A percentile compares a stretch with the other conserved stretches of the same genome.
phyloP scores from a whole-genome alignment of 768 basidiomycete species.

The Boletus vermiculosoides region DNA sequence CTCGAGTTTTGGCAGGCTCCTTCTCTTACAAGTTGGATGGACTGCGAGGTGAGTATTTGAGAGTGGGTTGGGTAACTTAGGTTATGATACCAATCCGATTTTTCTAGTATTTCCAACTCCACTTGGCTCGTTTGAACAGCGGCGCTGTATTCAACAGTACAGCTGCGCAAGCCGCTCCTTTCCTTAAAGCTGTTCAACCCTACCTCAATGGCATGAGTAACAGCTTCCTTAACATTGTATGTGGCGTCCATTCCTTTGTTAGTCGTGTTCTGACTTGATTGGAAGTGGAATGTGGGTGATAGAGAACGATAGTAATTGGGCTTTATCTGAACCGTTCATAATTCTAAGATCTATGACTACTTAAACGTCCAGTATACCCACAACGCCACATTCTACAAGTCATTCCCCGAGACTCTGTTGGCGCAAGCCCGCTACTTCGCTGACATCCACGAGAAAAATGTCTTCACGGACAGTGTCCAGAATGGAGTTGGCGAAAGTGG shows the following conservation, averaged over 20 bases:
- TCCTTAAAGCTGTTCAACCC: constrained; percentile 64
- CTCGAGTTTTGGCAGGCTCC: constrained; percentile 60
- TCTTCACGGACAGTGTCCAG: constrained; percentile 63
- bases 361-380: constrained; percentile 74
- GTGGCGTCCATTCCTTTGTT: constrained; percentile 26
- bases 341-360: constrained; percentile 66
- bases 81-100: neutral
- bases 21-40: constrained; percentile 77
- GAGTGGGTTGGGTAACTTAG: too few species aligned
- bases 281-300: constrained; percentile 69
- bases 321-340: neutral
- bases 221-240: constrained; percentile 64
- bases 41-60: constrained; percentile 43
- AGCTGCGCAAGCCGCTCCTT: constrained; percentile 53
- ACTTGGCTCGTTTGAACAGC: constrained; percentile 22
- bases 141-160: constrained; percentile 52
- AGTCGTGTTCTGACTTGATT: constrained; percentile 10
- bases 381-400: constrained; percentile 74
- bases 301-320: neutral
- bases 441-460: constrained; percentile 70
- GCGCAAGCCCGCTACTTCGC: constrained; percentile 73
- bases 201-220: constrained; percentile 64
- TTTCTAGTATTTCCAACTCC: constrained; percentile 28
- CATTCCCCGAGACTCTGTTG: constrained; percentile 66
- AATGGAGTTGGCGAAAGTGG: constrained; percentile 72